Base-by-base conservation (phyloP, 257 asterid genomes). In the Parsonsia alboflavescens region DNA sequence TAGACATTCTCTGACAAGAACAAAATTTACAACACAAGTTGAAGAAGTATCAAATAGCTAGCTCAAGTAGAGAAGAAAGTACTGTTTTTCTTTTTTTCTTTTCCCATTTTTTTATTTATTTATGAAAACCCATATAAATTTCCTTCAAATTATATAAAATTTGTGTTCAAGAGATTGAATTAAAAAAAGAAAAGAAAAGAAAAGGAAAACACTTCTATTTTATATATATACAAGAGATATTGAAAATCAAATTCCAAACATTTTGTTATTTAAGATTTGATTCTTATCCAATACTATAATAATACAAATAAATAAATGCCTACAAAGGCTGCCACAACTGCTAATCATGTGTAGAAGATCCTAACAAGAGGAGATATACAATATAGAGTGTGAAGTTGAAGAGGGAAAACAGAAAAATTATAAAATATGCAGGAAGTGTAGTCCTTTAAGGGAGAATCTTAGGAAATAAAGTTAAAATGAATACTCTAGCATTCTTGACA, bases 391-490 rank as follows among this genome's bases (percentile, higher is more conserved):
- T 82, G 80, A 73, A 79, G 75, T 70, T 41, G 73, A 76, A 74
- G 78, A 21, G 80, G 75, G 73, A 78, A 64, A 64, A 36, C 15
- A 6, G 59, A 76, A 72, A 59, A 45, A 74, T 50, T 33, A 46
- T 44, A 65, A 74, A 46, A 72, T 46, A 73, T 74, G 76, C 68
- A 28, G 82, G 73, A 24, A 73, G 61, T 82, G 85, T 84, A 81
- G 82, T 82, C 76, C 82, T 81, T 88, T 79, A 75, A 79, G 88
- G 86, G 85, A 81, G 90, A 88, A 88, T 86, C 89, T 82, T 85
- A 85, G 84, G 89, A 89, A 83, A 70, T 75, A 74, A 77, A 82
- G 71, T 77, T 78, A 81, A 78, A 84, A 77, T 77, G 74, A 84
- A 76, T 56, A 72, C 16, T 54, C 73, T 73, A n/a, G n/a, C n/a